Evolutionary conservation across 371 early-diverging fungal species (phyloP).

Genomic region (Syncephalastrum monosporum): DNA sequence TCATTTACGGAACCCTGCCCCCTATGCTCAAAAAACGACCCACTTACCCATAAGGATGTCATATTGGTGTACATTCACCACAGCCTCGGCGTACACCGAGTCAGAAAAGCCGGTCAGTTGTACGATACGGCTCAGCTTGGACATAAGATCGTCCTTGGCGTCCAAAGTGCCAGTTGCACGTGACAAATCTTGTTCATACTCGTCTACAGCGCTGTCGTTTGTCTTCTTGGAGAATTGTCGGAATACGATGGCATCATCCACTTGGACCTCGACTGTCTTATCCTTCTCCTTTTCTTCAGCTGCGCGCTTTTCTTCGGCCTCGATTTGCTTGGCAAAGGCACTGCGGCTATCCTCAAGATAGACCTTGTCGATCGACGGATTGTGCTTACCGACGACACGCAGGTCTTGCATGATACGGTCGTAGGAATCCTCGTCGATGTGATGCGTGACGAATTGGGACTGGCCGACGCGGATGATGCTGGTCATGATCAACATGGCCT

Average conservation of each 20-base stretch:
- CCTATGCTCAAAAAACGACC: not conserved
- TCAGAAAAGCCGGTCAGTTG: constrained; percentile 98
- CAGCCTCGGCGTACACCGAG: constrained; percentile 98
- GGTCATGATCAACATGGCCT: constrained; percentile 97
- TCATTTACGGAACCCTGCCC: not conserved
- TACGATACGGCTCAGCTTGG: constrained; percentile 88
- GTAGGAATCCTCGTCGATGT: constrained; percentile 95
- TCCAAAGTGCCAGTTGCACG: constrained; percentile 81
- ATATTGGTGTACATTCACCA: constrained; percentile 94
- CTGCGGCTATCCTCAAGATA: constrained; percentile 79
- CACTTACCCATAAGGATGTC: constrained; percentile 86
- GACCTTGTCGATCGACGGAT: constrained; percentile 59
- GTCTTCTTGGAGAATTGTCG: constrained; percentile 81
- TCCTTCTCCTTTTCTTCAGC: constrained; percentile 64
- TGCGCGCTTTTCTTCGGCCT: constrained; percentile 62
- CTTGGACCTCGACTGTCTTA: constrained; percentile 72
- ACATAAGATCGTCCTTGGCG: constrained; percentile 72
- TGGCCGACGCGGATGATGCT: constrained; percentile 92
- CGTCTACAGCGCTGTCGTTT: constrained; percentile 66
- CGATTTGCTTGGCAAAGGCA: constrained; percentile 81
- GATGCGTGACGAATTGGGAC: constrained; percentile 76
- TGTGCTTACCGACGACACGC: constrained; percentile 71
- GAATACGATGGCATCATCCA: constrained; percentile 87
- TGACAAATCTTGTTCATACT: constrained; percentile 86
- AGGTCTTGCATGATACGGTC: constrained; percentile 91